Evolutionary conservation across 768 basidiomycete genomes (phyloP), one percentile per base, ranked within the genome.

Genomic region (Amanita phalloides): DNA sequence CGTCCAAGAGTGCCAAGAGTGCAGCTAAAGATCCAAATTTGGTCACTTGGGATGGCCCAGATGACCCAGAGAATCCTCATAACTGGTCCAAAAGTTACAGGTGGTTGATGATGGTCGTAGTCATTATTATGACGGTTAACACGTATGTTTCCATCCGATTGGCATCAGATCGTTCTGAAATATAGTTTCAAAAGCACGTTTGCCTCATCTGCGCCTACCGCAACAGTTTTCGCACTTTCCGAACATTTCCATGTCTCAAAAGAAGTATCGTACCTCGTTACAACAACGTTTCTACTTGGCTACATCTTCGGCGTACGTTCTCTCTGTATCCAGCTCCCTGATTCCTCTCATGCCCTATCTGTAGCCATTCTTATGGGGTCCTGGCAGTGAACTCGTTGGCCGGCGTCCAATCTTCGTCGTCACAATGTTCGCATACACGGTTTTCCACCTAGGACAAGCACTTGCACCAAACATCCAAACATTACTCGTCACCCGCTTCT

Each of bases 361-460:
- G 10, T 55, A 75, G 69, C 79, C 79, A 9, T 56, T 76, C 2
- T 65, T 79, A 36, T 84, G 77, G 78, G 81, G 81, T 0, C 79
- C 81, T 4, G 73, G 79, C 5, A 78, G 76, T 38, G 82, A 85
- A 60, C 68, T 82, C 4, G 62, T 74, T 33, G 83, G 81, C 8
- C 68, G 82, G 6, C 68, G 71, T 45, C 71, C 74, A 3, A 67
- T 81, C 28, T 77, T 82, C 58, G 47, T 74, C 21, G 45, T 74
- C 17, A 67, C 81, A 0, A 78, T 82, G 71, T 45, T 64, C 8
- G 52, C 61, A 4, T 84, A 84, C 62, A 76, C 76, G 0, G 50
- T 84, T 5, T 73, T 81, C 51, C 74, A 73, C 54, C 64, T 86
- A 20, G 82, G 79, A 3, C 79, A 81, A 65, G 77, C 80, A 0